Evolutionary conservation across 257 asterid genomes (phyloP), one percentile per base, ranked within the genome.

Genomic region (Forsythia viridissima): DNA sequence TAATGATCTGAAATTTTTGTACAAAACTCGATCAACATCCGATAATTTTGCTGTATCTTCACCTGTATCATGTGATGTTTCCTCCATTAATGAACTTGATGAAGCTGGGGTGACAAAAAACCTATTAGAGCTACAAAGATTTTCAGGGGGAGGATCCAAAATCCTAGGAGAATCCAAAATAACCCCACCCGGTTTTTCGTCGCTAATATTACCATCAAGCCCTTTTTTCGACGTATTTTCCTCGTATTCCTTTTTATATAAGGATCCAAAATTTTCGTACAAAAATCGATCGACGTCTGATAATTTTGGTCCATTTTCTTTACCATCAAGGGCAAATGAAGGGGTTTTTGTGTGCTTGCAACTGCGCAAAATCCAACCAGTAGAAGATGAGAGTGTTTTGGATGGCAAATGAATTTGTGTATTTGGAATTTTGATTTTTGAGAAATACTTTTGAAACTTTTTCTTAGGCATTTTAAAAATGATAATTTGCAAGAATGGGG

Each of bases 281-380:
- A 94, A 63, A 84, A 92, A 94, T 20, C 83, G 85, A 81, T 91
- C 94, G 77, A 91, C 76, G 75, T 89, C 96, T 11, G 93, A 78
- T 21, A 91, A 55, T 69, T 40, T 18, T 39, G 43, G 67, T 24
- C 42, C 75, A n/a, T 76, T 72, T 43, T 37, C 81, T 21, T 82
- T 70, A 5, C 21, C 51, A 48, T 11, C 76, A 8, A 40, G 24
- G 41, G 85, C 73, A 42, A 88, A 87, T 73, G 97, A 89, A 67
- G 88, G 81, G 18, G 97, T 90, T 63, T 65, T 90, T 7, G 89
- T 79, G 83, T 79, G 85, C 76, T 78, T 89, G 86, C 97, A 90
- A 0, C 91, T 86, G 0, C 82, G 84, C 48, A 85, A 48, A 48
- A n/a, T 13, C 20, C 59, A 16, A 13, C 59, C 59, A 30, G 34